phyloP scores from a whole-genome alignment of 148 eudicot species.

The Chenopodium suecicum region DNA sequence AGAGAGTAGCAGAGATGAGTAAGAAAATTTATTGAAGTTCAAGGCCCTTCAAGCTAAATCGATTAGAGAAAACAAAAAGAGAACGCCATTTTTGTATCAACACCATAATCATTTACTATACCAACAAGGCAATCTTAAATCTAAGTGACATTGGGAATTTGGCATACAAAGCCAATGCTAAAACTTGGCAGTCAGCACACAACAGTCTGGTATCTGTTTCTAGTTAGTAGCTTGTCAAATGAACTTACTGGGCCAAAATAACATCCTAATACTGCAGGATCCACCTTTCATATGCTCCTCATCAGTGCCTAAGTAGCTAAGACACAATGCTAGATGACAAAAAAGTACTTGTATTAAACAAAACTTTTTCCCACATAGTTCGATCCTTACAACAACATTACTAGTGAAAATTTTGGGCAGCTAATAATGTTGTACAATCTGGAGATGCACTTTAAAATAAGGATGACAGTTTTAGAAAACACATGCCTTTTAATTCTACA shows the following conservation, averaged over 20 bases:
- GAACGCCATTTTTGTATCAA: not conserved
- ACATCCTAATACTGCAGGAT: not conserved
- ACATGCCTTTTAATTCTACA: slow-evolving; percentile 79
- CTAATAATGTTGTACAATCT: slow-evolving; percentile 1
- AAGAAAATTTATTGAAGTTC: not conserved
- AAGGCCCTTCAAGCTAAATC: not conserved
- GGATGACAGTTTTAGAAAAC: not conserved
- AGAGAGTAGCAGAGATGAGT: not conserved
- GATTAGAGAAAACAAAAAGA: not conserved
- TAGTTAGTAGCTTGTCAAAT: not conserved
- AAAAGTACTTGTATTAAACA: not conserved
- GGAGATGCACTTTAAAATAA: not conserved
- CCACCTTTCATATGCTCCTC: not conserved
- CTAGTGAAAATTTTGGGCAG: not conserved
- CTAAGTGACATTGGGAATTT: not conserved
- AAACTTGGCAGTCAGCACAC: not conserved
- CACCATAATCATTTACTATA: not conserved
- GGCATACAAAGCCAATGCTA: not conserved
- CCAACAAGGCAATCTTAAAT: not conserved
- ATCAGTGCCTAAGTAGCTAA: not conserved
- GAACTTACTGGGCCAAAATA: not conserved
- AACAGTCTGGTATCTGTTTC: not conserved
- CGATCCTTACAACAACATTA: not conserved
- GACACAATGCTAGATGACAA: not conserved
- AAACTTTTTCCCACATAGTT: not conserved